A percentile compares a stretch with the other conserved stretches of the same genome.
Evolutionary conservation across 106 monocot genomes (phyloP).

Genomic region (Narthecium ossifragum): DNA sequence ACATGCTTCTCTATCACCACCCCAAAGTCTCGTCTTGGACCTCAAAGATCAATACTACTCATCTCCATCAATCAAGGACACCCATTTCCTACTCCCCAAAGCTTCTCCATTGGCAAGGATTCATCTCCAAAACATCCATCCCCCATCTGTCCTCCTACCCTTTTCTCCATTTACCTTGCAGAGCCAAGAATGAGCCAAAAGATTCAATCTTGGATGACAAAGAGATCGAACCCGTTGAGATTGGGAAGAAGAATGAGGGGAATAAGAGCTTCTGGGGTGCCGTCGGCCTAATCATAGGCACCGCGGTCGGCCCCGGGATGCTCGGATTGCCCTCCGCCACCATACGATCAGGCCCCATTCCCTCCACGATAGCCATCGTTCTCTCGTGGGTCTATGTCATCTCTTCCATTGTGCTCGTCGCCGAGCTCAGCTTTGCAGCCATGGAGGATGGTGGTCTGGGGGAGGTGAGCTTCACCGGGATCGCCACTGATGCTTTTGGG

Average conservation of each 20-base stretch:
- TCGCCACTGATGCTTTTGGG: constrained; percentile 45
- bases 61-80: constrained; percentile 9
- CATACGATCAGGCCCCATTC: constrained; percentile 45
- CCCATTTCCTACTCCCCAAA: neutral
- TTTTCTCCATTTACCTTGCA: constrained; percentile 10
- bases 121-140: neutral
- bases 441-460: constrained; percentile 28
- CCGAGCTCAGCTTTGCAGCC: constrained; percentile 58
- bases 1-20: constrained; percentile 17
- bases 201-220: neutral
- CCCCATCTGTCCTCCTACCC: constrained; percentile 8
- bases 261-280: constrained; percentile 49
- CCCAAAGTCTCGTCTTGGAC: neutral
- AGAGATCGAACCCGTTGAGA: neutral
- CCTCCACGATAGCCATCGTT: constrained; percentile 56
- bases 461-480: constrained; percentile 65
- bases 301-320: constrained; percentile 80
- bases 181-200: neutral
- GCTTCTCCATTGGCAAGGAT: neutral
- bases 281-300: constrained; percentile 62
- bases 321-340: constrained; percentile 75
- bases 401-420: constrained; percentile 70
- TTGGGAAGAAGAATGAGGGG: neutral
- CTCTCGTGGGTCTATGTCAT: constrained; percentile 77
- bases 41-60: neutral